These are phyloP conservation scores for Aspergillus asperescens DNA, from an alignment of 495 filamentous ascomycete species.

Conservation along the genomic window DNA sequence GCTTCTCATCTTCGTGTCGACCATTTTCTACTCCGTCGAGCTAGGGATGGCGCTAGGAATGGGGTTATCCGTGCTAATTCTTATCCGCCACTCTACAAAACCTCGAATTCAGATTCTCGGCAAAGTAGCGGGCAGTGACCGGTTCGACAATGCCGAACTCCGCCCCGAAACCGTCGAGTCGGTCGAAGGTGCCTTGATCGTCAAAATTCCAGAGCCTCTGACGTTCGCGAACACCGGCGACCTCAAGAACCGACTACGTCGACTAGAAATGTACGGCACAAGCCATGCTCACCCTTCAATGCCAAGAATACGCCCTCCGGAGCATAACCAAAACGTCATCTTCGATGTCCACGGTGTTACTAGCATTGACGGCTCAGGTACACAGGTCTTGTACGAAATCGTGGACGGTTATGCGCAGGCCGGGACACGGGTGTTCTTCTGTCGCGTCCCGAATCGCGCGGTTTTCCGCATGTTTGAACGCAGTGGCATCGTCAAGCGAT, in stretches of 20 bases:
- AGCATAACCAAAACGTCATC: slow-evolving; percentile 82
- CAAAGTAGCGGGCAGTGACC: slow-evolving; percentile 64
- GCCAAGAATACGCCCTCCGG: slow-evolving; percentile 63
- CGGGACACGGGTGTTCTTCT: slow-evolving; percentile 84
- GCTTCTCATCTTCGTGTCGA: slow-evolving; percentile 80
- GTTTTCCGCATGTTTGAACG: slow-evolving; percentile 70
- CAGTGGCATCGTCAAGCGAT: slow-evolving; percentile 77
- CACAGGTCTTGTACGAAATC: slow-evolving; percentile 87
- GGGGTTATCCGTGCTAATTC: slow-evolving; percentile 77
- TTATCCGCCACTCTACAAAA: slow-evolving; percentile 83
- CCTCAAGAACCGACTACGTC: slow-evolving; percentile 72
- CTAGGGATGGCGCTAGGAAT: slow-evolving; percentile 87
- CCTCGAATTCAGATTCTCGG: slow-evolving; percentile 97
- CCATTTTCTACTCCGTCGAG: slow-evolving; percentile 86
- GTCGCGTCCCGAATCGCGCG: slow-evolving; percentile 60
- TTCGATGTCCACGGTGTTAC: slow-evolving; percentile 97
- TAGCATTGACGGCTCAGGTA: slow-evolving; percentile 83
- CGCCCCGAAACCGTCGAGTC: slow-evolving; percentile 74
- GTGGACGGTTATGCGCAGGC: slow-evolving; percentile 66
- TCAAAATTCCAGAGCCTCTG: slow-evolving; percentile 94
- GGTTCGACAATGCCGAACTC: slow-evolving; percentile 86
- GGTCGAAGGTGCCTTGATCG: slow-evolving; percentile 85
- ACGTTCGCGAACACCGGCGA: slow-evolving; percentile 97
- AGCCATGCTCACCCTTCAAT: slow-evolving; percentile 78
- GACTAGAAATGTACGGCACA: slow-evolving; percentile 85